Evolutionary conservation across 768 basidiomycete species (phyloP).

Genomic region (Inosperma sp.): DNA sequence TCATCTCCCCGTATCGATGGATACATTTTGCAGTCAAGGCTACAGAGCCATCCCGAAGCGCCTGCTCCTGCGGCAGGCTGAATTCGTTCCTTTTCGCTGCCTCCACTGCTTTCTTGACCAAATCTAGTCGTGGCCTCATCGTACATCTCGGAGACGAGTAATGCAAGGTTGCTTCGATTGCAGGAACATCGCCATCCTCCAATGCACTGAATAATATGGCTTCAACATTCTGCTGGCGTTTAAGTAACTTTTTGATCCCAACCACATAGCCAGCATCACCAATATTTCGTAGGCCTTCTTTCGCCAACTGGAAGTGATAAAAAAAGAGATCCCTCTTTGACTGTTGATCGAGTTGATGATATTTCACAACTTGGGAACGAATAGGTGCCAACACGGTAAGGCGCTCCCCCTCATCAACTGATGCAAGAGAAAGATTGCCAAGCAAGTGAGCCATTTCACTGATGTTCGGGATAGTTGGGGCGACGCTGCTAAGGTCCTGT

Average conservation of each 20-base stretch:
- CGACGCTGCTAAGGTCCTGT: conserved; percentile 4
- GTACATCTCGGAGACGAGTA: conserved; percentile 11
- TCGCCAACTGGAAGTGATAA: conserved; percentile 11
- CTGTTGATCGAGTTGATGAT: conserved; percentile 8
- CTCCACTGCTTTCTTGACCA: conserved; percentile 8
- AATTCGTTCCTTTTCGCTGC: conserved; percentile 2
- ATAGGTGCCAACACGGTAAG: conserved; percentile 5
- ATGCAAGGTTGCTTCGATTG: conserved; percentile 11
- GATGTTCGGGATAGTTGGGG: conserved; percentile 3
- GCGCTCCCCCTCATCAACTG: neutral
- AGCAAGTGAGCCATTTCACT: conserved; percentile 2
- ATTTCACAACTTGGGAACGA: conserved; percentile 4
- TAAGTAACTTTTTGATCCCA: conserved; percentile 1
- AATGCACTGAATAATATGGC: conserved; percentile 9
- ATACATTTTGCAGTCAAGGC: conserved; percentile 11
- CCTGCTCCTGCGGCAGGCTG: neutral
- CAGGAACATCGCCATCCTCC: conserved; percentile 6
- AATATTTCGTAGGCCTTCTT: conserved; percentile 5
- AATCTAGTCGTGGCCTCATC: conserved; percentile 5
- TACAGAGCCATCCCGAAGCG: conserved; percentile 1
- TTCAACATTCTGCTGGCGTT: conserved; percentile 9
- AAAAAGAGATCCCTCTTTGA: conserved; percentile 10
- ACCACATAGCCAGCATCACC: conserved; percentile 1
- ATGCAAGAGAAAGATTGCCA: conserved; percentile 5
- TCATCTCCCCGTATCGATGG: conserved; percentile 10